A percentile compares a stretch with the other conserved stretches of the same genome.
Conservation (phyloP, 1,284 basidiomycete species). For the Boletellus deceptivus region DNA sequence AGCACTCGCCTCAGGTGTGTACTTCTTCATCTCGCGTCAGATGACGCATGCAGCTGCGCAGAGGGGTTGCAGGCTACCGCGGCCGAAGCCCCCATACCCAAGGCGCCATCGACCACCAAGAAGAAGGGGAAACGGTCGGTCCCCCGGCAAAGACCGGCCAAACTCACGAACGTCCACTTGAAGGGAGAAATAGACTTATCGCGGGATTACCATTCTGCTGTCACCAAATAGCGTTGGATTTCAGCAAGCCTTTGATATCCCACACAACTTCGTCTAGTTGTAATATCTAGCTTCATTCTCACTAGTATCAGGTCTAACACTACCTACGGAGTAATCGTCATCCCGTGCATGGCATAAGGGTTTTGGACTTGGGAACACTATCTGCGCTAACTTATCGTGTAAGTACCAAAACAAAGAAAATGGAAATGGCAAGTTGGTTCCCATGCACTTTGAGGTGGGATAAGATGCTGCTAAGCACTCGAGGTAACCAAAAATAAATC, state of each 20-base stretch:
- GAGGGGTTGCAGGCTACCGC: conserved; percentile 78
- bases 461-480: too few species aligned
- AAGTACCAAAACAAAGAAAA: too few species aligned
- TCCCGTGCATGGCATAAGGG: too few species aligned
- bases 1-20: conserved; percentile 65
- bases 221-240: conserved; percentile 14
- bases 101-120: conserved; percentile 51
- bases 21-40: conserved; percentile 5
- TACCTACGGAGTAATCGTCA: neutral
- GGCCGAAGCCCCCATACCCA: conserved; percentile 52
- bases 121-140: conserved; percentile 83
- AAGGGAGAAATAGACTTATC: conserved; percentile 82
- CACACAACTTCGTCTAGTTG: neutral
- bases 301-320: neutral
- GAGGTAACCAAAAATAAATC: too few species aligned
- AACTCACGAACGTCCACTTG: conserved; percentile 86
- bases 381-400: too few species aligned
- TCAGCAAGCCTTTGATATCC: neutral
- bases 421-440: too few species aligned
- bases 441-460: too few species aligned
- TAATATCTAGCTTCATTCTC: neutral
- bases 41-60: conserved; percentile 23
- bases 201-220: conserved; percentile 53
- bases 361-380: too few species aligned
- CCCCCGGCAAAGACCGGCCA: conserved; percentile 69